Conservation (phyloP, 192 early-diverging fungal species). For the Chytriomyces sp. region DNA sequence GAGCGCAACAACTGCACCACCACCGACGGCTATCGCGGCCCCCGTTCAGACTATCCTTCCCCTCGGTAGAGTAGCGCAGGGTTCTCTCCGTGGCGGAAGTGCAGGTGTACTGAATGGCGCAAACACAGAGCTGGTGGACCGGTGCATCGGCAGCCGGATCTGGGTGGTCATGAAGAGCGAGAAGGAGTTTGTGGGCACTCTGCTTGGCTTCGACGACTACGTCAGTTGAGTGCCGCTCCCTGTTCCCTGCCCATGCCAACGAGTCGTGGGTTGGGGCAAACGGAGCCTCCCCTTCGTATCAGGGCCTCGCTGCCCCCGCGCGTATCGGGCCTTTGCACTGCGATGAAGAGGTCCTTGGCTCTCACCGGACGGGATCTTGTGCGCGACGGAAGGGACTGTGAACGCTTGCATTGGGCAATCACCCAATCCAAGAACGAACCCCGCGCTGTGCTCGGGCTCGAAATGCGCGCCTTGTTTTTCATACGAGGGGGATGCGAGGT, state of each 20-base stretch:
- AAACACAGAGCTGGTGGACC: constrained; percentile 89
- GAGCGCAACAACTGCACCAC: neutral
- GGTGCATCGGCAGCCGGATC: constrained; percentile 95
- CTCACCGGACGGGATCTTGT: too few species aligned
- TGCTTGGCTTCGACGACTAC: constrained; percentile 98
- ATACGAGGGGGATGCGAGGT: too few species aligned
- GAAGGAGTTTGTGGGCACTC: constrained; percentile 94
- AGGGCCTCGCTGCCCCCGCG: neutral
- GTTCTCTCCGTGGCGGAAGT: neutral
- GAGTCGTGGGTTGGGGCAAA: neutral
- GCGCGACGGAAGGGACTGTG: too few species aligned
- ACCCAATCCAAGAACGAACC: too few species aligned
- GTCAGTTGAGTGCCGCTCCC: constrained; percentile 66
- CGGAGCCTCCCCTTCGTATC: neutral
- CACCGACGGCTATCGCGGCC: neutral
- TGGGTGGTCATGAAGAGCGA: constrained; percentile 98
- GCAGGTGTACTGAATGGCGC: neutral
- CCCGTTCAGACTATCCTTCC: constrained; percentile 13
- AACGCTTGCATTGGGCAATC: too few species aligned
- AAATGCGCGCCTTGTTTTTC: too few species aligned
- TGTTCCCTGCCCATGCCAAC: neutral
- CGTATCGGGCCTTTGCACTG: too few species aligned
- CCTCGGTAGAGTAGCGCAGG: neutral
- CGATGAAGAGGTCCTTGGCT: too few species aligned
- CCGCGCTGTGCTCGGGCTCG: too few species aligned